Percentiles rank a stretch among this genome's conserved stretches.
These are phyloP conservation scores for Aspergillus taichungensis DNA, from an alignment of 495 filamentous ascomycete species.

Conservation along the genomic window DNA sequence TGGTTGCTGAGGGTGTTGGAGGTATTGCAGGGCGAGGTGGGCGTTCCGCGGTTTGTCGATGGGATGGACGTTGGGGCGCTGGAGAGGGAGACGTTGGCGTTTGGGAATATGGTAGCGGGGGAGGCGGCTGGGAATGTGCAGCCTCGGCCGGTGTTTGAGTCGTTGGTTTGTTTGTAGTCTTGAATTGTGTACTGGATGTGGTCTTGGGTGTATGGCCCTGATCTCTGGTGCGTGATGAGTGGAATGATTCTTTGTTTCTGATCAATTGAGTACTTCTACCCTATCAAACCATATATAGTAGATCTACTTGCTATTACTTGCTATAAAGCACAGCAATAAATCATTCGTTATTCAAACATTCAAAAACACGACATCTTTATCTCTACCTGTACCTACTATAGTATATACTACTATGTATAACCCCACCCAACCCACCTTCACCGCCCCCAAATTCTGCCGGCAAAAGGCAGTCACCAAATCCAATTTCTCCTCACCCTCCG, in stretches of 20 bases:
- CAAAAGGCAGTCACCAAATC: not conserved
- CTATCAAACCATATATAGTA: no score
- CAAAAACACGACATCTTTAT: no score
- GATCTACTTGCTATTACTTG: no score
- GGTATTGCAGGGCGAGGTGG: not conserved
- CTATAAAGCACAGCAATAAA: no score
- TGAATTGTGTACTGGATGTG: not conserved
- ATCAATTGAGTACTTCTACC: no score
- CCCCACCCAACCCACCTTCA: not conserved
- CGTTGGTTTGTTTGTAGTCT: not conserved
- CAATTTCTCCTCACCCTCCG: not conserved
- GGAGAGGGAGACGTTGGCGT: slow-evolving; percentile 2
- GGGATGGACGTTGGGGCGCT: not conserved
- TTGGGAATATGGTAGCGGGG: slow-evolving; percentile 1
- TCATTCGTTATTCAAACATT: no score
- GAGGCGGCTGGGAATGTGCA: slow-evolving; percentile 7
- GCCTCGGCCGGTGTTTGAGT: slow-evolving; percentile 2
- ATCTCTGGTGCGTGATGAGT: no score
- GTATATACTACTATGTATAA: not conserved
- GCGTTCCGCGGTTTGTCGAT: not conserved
- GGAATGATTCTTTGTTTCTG: no score
- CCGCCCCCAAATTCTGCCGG: slow-evolving; percentile 2
- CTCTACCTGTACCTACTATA: not conserved
- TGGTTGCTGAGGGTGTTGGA: slow-evolving; percentile 3
- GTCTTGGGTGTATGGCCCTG: no score